Evolutionary conservation across 2,329 filamentous ascomycete species (phyloP).

Genomic region (Epichloe festucae): DNA sequence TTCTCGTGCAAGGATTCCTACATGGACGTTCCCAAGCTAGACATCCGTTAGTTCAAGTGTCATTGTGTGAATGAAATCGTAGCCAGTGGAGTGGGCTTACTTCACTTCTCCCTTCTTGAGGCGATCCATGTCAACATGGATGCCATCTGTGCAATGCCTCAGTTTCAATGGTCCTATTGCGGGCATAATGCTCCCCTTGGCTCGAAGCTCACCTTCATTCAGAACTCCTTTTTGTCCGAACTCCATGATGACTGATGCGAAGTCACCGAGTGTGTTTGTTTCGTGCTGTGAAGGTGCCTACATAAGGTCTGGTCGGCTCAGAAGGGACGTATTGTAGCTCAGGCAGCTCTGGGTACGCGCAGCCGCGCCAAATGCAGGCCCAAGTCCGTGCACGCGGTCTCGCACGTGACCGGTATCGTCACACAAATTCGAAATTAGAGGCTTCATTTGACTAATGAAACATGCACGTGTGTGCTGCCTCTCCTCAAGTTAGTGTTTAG

Average conservation of each 20-base stretch:
- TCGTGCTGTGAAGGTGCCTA: not conserved
- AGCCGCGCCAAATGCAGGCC: slow-evolving; percentile 16
- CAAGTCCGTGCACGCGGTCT: slow-evolving; percentile 6
- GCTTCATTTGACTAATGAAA: not conserved
- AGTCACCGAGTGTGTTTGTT: too few species aligned
- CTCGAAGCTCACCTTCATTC: slow-evolving; percentile 41
- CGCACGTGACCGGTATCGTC: slow-evolving; percentile 11
- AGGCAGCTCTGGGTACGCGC: slow-evolving; percentile 35
- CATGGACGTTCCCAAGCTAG: slow-evolving; percentile 89
- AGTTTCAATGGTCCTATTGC: not conserved
- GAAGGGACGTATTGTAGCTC: slow-evolving; percentile 22
- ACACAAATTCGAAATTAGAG: not conserved
- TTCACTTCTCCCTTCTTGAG: slow-evolving; percentile 99
- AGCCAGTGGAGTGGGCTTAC: slow-evolving; percentile 38
- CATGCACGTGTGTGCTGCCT: too few species aligned
- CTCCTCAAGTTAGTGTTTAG: too few species aligned
- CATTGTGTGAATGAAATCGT: not conserved
- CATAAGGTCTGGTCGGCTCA: slow-evolving; percentile 8
- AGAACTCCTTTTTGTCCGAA: slow-evolving; percentile 49
- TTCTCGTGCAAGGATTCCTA: slow-evolving; percentile 33
- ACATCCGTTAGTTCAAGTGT: slow-evolving; percentile 18
- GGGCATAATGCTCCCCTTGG: not conserved
- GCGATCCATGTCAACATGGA: slow-evolving; percentile 97
- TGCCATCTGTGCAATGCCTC: slow-evolving; percentile 61
- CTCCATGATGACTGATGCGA: slow-evolving; percentile 34